A percentile compares a stretch with the other conserved stretches of the same genome.
These are phyloP conservation scores for Pseudogymnoascus sp. DNA, from an alignment of 2,329 filamentous ascomycete species.

Conservation along the genomic window DNA sequence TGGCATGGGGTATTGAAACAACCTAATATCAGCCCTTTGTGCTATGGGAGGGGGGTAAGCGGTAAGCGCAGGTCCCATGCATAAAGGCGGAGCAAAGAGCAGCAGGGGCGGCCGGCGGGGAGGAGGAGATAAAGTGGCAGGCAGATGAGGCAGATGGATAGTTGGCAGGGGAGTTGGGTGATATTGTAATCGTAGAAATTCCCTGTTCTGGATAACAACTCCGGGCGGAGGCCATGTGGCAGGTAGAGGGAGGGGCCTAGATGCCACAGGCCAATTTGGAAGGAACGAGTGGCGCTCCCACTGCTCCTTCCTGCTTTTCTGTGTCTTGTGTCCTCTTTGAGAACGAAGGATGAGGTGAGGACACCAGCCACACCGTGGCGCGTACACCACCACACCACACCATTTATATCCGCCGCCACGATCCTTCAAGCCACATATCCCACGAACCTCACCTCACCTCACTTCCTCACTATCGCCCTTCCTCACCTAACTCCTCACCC, in stretches of 20 bases:
- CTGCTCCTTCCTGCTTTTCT: not conserved
- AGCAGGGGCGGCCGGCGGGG: not conserved
- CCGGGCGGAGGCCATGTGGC: not conserved
- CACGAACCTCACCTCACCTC: not conserved
- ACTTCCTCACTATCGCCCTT: not conserved
- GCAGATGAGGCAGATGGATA: not conserved
- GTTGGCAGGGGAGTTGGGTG: not conserved
- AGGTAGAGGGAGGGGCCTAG: not conserved
- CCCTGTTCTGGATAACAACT: not conserved
- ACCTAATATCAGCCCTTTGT: not conserved
- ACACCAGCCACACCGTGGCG: not conserved
- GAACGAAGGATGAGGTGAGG: not conserved
- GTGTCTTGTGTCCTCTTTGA: not conserved
- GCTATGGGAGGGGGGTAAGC: not conserved
- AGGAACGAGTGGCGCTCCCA: not conserved
- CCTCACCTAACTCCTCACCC: not conserved
- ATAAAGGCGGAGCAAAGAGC: not conserved
- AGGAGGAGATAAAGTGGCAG: not conserved
- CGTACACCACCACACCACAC: not conserved
- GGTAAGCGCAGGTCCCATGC: not conserved
- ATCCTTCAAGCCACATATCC: not conserved
- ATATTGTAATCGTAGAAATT: not conserved
- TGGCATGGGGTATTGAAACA: not conserved
- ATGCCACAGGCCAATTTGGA: not conserved
- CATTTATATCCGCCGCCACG: not conserved